Percentiles rank a stretch among this genome's conserved stretches.
phyloP scores from a whole-genome alignment of 768 basidiomycete genomes.

The Mycena rebaudengoi region DNA sequence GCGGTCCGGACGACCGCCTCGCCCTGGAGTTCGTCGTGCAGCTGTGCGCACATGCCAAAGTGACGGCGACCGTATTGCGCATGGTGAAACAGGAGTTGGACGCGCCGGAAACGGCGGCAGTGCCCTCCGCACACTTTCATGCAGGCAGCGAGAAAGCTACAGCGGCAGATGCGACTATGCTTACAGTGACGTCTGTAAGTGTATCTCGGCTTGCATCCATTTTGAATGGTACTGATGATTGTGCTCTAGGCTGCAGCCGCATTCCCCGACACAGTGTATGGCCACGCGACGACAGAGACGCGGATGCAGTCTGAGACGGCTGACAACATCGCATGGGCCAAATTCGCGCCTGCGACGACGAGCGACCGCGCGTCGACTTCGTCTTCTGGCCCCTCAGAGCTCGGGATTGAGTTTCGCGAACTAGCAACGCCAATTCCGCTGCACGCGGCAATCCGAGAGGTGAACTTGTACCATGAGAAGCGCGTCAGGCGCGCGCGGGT shows the following conservation, averaged over 20 bases:
- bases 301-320: slow-evolving; percentile 84
- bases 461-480: slow-evolving; percentile 31
- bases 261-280: slow-evolving; percentile 78
- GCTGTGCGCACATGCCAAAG: slow-evolving; percentile 72
- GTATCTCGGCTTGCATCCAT: background rate
- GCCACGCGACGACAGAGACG: slow-evolving; percentile 66
- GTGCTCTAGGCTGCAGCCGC: slow-evolving; percentile 43
- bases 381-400: slow-evolving; percentile 50
- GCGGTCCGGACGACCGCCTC: slow-evolving; percentile 92
- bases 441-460: slow-evolving; percentile 62
- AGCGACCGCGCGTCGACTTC: slow-evolving; percentile 27
- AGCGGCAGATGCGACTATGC: slow-evolving; percentile 46
- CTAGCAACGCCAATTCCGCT: slow-evolving; percentile 65
- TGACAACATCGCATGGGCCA: slow-evolving; percentile 79
- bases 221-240: background rate
- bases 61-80: slow-evolving; percentile 80
- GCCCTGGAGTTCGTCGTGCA: slow-evolving; percentile 88
- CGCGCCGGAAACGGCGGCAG: slow-evolving; percentile 18
- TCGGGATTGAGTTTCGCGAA: slow-evolving; percentile 73
- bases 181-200: slow-evolving; percentile 61
- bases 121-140: slow-evolving; percentile 40
- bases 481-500: slow-evolving; percentile 46
- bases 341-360: slow-evolving; percentile 52
- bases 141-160: slow-evolving; percentile 32
- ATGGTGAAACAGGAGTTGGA: slow-evolving; percentile 59